Base-by-base conservation (phyloP, 2,329 filamentous ascomycete species). In the Exophiala bonariae region DNA sequence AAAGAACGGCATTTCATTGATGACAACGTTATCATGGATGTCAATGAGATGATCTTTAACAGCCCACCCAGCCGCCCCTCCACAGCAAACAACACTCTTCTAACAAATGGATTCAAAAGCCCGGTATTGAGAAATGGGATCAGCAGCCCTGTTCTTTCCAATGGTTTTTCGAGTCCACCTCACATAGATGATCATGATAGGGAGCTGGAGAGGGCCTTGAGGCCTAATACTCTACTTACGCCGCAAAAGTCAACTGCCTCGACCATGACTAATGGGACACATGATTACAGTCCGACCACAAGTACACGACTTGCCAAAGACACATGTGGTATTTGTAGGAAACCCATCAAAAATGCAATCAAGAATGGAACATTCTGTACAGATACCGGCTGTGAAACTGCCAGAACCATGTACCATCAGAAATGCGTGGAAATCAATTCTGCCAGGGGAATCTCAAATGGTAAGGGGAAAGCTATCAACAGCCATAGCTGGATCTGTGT, bases 1-100 rank as follows among this genome's bases (percentile, higher is more conserved):
- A 52, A 51, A 31, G 43, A 53, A n/a, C 44, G 32, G 10, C 7
- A 37, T 6, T 45, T 52, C 18, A 56, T 59, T 26, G 48, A 56
- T 33, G 41, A 54, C 13, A 34, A 47, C 18, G 47, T 57, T 8
- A 43, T 55, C 37, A 30, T 19, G 5, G 49, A 56, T 17, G 49
- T 59, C 11, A 52, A 51, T n/a, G 42, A 49, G 20, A 31, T 55
- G 22, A 42, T 55, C 23, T 55, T 51, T 19, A 19, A 16, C 20
- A 40, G 36, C 30, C 32, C 38, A 16, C 22, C 43, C 19, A 31
- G 42, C 14, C 35, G 22, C 20, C 42, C 16, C 10, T 16, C 23
- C 31, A 18, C 17, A 26, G 32, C 18, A 41, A 16, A 37, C 38
- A 31, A 42, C 13, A 11, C 26, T 11, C 11, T 26, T 26, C 23